Percentiles rank a stretch among this genome's conserved stretches.
Conservation (phyloP, 441 rosid species). For the Breynia disticha region DNA sequence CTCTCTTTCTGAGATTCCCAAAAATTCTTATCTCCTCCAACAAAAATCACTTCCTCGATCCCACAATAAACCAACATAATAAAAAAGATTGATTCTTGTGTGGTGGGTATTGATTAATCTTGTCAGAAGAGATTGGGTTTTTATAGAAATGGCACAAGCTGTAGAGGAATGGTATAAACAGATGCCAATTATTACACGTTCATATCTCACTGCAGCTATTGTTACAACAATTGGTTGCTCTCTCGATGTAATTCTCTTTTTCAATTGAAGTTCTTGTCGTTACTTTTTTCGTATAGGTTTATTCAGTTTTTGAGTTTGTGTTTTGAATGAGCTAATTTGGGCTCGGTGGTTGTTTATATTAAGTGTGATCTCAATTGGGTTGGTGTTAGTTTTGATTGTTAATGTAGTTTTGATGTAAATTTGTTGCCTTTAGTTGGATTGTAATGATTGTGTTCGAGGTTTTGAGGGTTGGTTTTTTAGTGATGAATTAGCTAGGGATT, state of each 20-base stretch:
- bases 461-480: neutral
- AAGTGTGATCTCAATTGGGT: constrained; percentile 1
- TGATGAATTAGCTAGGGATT: no score
- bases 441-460: neutral
- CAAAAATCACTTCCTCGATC: neutral
- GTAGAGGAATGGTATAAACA: constrained; percentile 99
- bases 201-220: constrained; percentile 90
- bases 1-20: no score
- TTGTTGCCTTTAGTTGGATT: neutral
- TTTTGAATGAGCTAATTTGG: no score
- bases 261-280: neutral
- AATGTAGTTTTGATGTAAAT: no score
- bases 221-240: constrained; percentile 94
- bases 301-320: no score
- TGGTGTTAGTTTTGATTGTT: neutral
- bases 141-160: constrained; percentile 70
- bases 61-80: neutral
- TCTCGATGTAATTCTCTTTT: constrained; percentile 91
- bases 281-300: neutral
- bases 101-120: no score
- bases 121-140: neutral
- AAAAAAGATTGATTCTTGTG: no score
- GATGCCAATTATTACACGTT: constrained; percentile 98
- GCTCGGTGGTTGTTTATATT: neutral
- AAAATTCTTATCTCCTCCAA: no score